Evolutionary conservation across 495 filamentous ascomycete species (phyloP).

Genomic region (Rostrohypoxylon terebratum): DNA sequence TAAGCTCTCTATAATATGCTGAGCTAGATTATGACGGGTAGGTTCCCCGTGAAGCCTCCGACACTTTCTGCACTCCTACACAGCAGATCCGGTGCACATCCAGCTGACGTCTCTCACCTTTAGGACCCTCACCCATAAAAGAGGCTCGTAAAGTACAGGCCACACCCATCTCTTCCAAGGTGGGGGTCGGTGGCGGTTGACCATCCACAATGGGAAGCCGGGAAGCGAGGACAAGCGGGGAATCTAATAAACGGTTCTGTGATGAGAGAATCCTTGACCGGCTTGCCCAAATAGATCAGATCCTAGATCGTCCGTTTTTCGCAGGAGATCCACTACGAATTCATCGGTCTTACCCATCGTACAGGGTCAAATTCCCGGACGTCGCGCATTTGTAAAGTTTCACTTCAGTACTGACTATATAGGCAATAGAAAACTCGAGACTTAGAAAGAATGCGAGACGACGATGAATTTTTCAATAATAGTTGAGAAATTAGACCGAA

Average conservation of each 20-base stretch:
- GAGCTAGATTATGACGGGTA: conserved; percentile 6
- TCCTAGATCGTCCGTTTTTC: conserved; percentile 14
- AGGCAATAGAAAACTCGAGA: not conserved
- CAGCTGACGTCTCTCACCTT: conserved; percentile 31
- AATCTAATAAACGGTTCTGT: conserved; percentile 10
- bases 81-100: conserved; percentile 5
- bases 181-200: conserved; percentile 40
- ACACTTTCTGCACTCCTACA: conserved; percentile 10
- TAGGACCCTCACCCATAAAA: not conserved
- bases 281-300: conserved; percentile 34
- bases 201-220: conserved; percentile 37
- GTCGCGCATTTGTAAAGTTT: not conserved
- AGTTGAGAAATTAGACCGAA: not conserved
- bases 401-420: not conserved
- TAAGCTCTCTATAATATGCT: not conserved
- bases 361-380: not conserved
- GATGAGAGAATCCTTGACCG: conserved; percentile 25
- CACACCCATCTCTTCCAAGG: conserved; percentile 31
- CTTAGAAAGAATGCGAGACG: not conserved
- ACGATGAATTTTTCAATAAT: not conserved
- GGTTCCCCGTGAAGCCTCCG: conserved; percentile 22
- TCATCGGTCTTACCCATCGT: not conserved
- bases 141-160: conserved; percentile 25
- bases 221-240: conserved; percentile 24
- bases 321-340: conserved; percentile 1